Base-by-base conservation (phyloP, 768 basidiomycete species). In the Leccinum uliginosum region DNA sequence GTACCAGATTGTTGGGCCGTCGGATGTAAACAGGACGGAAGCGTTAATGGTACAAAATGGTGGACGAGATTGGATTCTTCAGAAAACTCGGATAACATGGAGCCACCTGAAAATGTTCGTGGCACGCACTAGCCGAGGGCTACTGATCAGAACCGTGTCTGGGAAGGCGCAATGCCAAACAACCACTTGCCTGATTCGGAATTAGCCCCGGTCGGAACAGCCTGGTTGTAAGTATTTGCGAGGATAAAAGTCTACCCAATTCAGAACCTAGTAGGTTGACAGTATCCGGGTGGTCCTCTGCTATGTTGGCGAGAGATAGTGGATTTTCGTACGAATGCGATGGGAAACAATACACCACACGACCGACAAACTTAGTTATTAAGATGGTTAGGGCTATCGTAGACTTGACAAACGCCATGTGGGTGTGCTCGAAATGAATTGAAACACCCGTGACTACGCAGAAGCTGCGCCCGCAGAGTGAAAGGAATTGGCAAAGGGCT, bases 191-290 rank as follows among this genome's bases (percentile, higher is more conserved):
- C n/a, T n/a, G n/a, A n/a, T n/a, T n/a, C n/a, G n/a, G n/a, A n/a
- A n/a, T n/a, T n/a, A n/a, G n/a, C n/a, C n/a, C n/a, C n/a, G n/a
- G n/a, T n/a, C n/a, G n/a, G 76, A 35, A 93, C 78, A 5, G 83
- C 78, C 7, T 91, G 85, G 53, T 86, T 86, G n/a, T n/a, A n/a
- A n/a, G 68, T 85, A 95, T 67, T 97, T 91, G 6, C 76, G 73
- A 0, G 91, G 87, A 65, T 86, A 89, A 23, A 82, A 75, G 27
- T 88, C 85, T 30, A 95, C 85, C 92, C 92, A 96, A 59, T 87
- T 92, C 93, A 96, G 73, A 17, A 93, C 76, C 59, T 85, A 86
- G 80, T 29, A 96, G 71, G 65, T 96, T 93, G 47, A 83, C 75
- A 4, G 83, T 77, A 65, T 96, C 93, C 0, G 83, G 79, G 30